Base-by-base conservation (phyloP, 495 filamentous ascomycete species). In the Diplogelasinospora grovesii region DNA sequence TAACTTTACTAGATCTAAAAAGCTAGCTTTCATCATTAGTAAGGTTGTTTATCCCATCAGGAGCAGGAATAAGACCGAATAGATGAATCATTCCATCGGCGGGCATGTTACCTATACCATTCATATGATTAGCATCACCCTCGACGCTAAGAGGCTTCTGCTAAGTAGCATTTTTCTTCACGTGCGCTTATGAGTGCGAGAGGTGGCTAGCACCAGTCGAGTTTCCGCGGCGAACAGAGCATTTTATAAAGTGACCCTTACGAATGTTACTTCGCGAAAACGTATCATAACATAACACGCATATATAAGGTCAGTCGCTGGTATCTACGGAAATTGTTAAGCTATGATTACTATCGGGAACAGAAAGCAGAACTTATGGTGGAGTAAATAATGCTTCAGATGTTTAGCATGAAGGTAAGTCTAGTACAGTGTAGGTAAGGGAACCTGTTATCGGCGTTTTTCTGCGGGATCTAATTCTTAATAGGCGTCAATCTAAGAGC, bases 201-300 rank as follows among this genome's bases (percentile, higher is more conserved):
- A 98, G 66, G 73, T 98, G 90, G 52, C 80, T 92, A 41, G 82
- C 84, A 41, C 88, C 89, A 16, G 85, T 93, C 19, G 90, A 92
- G 68, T 96, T 96, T 31, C 92, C 92, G 49, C 92, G 80, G 49
- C 92, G 79, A 37, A 95, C 81, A 22, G 90, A 95, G 66, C 92
- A 98, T 66, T 98, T 98, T 59, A 94, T 86, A 62, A 98, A 98
- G 63, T 98, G 92, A 43, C 92, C 83, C 70, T 98, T 98, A 59
- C 96, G 68, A 49, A 98, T 98, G 61, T 98, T 92, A 69, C 86
- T 94, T 57, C 92, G 81, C 19, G 89, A 95, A 67, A 98, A 98
- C n/a, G 86, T 96, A 63, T 98, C 92, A 60, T 89, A 84, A 70
- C 92, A 98, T 28, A 98, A 74, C 45, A 88, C 82, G 68, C 92